phyloP scores from a whole-genome alignment of 345 rosid genomes.

The Eucalyptus erythrocorys region DNA sequence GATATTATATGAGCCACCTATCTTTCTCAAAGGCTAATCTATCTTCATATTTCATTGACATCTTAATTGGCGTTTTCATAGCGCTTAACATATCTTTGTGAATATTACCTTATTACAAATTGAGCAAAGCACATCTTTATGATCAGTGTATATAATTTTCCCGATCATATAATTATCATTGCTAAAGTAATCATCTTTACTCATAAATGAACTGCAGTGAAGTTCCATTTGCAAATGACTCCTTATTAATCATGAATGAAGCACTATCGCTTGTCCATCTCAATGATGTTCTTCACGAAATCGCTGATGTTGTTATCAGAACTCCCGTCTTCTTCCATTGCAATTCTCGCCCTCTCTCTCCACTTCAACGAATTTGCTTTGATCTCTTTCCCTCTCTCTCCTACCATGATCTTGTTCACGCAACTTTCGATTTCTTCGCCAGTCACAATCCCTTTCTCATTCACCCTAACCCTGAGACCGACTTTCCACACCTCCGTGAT shows the following conservation, averaged over 20 bases:
- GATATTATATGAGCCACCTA: neutral
- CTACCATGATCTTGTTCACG: constrained; percentile 36
- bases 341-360: constrained; percentile 33
- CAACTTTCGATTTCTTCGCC: constrained; percentile 36
- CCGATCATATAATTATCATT: neutral
- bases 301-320: constrained; percentile 31
- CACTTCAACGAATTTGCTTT: constrained; percentile 27
- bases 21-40: neutral
- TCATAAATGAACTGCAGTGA: neutral
- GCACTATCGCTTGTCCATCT: neutral
- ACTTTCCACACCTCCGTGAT: constrained; percentile 46
- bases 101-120: neutral
- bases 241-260: neutral
- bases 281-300: constrained; percentile 2
- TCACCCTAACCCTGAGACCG: constrained; percentile 23
- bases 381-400: constrained; percentile 20
- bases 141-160: neutral
- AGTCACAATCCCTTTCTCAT: constrained; percentile 15
- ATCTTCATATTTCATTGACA: neutral
- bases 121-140: neutral
- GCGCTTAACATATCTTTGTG: neutral
- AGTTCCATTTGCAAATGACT: neutral
- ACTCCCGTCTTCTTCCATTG: constrained; percentile 39
- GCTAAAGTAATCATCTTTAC: neutral
- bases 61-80: neutral